Evolutionary conservation across 1,139 yeast genomes (phyloP), one percentile per base, ranked within the genome.

Genomic region (Pichia sp.): DNA sequence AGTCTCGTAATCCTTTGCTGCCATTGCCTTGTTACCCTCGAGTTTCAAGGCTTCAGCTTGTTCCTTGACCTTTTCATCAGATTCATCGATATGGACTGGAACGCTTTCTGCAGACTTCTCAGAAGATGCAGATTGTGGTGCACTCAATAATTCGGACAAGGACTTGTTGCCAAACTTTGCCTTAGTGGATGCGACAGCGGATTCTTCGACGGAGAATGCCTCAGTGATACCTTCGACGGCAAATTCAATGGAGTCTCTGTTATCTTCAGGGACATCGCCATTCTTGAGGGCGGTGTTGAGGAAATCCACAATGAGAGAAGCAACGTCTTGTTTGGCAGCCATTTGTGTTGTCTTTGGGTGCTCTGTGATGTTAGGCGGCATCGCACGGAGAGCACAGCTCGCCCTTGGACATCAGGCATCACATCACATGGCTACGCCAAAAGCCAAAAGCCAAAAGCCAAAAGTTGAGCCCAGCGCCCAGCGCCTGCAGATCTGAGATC

Each of bases 141-240:
- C 42, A 18, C 52, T 37, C 28, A 79, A 48, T 30, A 79, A 58
- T 24, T 74, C 72, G 5, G 55, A 47, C 48, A 80, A 66, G 3
- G 67, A 52, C 50, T 72, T 66, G 27, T 81, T 79, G 16, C 62
- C 59, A 47, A 74, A 74, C 40, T 59, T 63, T 5, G 59, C 33
- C 19, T 58, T 49, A 12, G 66, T 49, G 24, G 61, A 50, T 12
- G 61, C 55, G 29, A 66, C 66, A 16, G 63, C 63, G 15, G 66
- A 74, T 49, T 67, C 66, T 45, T 75, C 72, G 23, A 91, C 79
- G 39, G 70, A 80, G 59, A 82, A 91, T 6, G 94, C 88, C 52
- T 88, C 97, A 22, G 86, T 75, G 41, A 91, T 74, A 65, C 96
- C 86, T 55, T 85, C 96, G 52, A 87, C 74, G 47, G 97, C 97